Evolutionary conservation across 1,139 yeast species (phyloP), one percentile per base, ranked within the genome.

Genomic region (Diutina siamensis): DNA sequence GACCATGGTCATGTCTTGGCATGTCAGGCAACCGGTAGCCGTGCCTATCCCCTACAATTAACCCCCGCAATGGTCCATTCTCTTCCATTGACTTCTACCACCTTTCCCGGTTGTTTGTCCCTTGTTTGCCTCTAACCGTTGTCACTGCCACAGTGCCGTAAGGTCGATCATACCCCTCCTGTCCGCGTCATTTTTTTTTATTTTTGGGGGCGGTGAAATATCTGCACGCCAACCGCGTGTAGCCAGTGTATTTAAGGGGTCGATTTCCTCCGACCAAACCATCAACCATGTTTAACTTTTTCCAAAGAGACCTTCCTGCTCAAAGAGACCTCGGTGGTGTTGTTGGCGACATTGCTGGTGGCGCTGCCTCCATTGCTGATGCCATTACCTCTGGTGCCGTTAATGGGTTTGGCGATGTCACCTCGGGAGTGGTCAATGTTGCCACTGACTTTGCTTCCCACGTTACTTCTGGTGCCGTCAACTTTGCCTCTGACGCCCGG

Each of bases 1-100:
- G 5, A 25, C 10, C 28, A 5, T 7, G 28, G 28, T 7, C 10
- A 25, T 7, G 9, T 25, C 28, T 25, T 25, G 28, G 28, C 28
- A 25, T n/a, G n/a, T n/a, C n/a, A n/a, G n/a, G n/a, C 18, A 44
- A 41, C 45, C 41, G 46, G 45, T 31, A 40, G 41, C 38, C 45
- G n/a, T n/a, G n/a, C n/a, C n/a, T n/a, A n/a, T n/a, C n/a, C n/a
- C n/a, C n/a, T n/a, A n/a, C n/a, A n/a, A n/a, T n/a, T n/a, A n/a
- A n/a, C n/a, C n/a, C n/a, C n/a, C n/a, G n/a, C n/a, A n/a, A n/a
- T n/a, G n/a, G n/a, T n/a, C n/a, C n/a, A n/a, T n/a, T n/a, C n/a
- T n/a, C n/a, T n/a, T n/a, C n/a, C n/a, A n/a, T n/a, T n/a, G n/a
- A n/a, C n/a, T n/a, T n/a, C n/a, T n/a, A n/a, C n/a, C n/a, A n/a